Percentiles rank a stretch among this genome's conserved stretches.
These are phyloP conservation scores for Chytriomyces confervae DNA, from an alignment of 192 early-diverging fungal species.

Conservation along the genomic window DNA sequence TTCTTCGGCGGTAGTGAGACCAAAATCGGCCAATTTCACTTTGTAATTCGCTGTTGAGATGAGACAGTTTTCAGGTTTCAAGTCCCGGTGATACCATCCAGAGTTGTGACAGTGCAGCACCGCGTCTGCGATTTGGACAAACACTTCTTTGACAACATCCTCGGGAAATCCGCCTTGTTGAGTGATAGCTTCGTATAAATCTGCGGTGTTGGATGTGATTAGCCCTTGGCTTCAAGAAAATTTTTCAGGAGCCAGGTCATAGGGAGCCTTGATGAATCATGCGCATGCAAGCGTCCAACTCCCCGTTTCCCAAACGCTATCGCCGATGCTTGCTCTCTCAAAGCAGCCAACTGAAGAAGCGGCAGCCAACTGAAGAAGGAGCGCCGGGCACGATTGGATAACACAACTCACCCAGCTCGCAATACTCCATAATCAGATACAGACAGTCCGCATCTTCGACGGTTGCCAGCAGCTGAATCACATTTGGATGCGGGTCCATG, in stretches of 20 bases:
- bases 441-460: slow-evolving; percentile 42
- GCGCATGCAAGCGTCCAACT: too few species aligned
- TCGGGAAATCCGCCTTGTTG: slow-evolving; percentile 45
- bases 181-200: slow-evolving; percentile 46
- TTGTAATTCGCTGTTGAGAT: slow-evolving; percentile 46
- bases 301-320: too few species aligned
- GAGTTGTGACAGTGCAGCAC: slow-evolving; percentile 75
- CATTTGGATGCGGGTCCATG: slow-evolving; percentile 35
- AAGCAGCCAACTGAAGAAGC: too few species aligned
- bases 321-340: too few species aligned
- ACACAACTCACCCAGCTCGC: slow-evolving; percentile 34
- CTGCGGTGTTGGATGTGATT: slow-evolving; percentile 5
- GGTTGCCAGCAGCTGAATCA: slow-evolving; percentile 37
- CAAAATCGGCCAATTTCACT: slow-evolving; percentile 92
- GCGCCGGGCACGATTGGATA: too few species aligned
- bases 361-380: too few species aligned
- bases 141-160: slow-evolving; percentile 59
- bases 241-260: background rate
- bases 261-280: too few species aligned
- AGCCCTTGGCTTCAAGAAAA: background rate
- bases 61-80: slow-evolving; percentile 95
- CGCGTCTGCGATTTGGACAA: slow-evolving; percentile 79
- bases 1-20: slow-evolving; percentile 78
- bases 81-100: slow-evolving; percentile 89
- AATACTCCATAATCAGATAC: slow-evolving; percentile 46